Percentiles rank a stretch among this genome's conserved stretches.
Conservation (phyloP, 345 rosid genomes). For the Gossypium arboreum region DNA sequence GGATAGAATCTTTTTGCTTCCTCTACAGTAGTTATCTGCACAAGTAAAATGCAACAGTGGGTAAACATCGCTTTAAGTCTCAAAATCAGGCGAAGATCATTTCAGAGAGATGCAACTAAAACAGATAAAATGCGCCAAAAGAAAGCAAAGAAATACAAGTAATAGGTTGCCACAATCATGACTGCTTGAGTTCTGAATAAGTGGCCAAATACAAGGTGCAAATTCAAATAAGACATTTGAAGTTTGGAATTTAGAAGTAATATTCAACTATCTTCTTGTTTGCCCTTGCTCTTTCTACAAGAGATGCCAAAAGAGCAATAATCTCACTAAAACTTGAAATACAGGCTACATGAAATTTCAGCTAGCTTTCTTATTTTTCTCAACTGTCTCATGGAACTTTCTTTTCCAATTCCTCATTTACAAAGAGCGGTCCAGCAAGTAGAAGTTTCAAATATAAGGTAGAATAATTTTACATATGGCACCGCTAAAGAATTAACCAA, state of each 20-base stretch:
- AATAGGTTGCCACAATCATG: not conserved
- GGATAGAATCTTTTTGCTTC: slow-evolving; percentile 98
- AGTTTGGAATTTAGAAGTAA: not conserved
- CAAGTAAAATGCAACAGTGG: slow-evolving; percentile 13
- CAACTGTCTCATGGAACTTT: not conserved
- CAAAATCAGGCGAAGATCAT: not conserved
- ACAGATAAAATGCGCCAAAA: not conserved
- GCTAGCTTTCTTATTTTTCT: not conserved
- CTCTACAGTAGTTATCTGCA: slow-evolving; percentile 89
- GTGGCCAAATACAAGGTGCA: not conserved
- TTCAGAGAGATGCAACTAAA: not conserved
- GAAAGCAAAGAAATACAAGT: not conserved
- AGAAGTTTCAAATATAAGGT: not conserved
- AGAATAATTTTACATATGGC: not conserved
- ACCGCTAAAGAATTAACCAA: not conserved
- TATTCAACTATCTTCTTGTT: not conserved
- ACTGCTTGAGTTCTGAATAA: not conserved
- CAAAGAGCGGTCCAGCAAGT: not conserved
- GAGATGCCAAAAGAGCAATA: not conserved
- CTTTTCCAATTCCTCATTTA: not conserved
- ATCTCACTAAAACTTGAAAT: not conserved
- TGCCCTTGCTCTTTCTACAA: not conserved
- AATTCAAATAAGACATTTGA: not conserved
- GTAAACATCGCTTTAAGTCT: slow-evolving; percentile 6
- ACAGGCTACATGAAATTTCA: not conserved